phyloP scores from a whole-genome alignment of 768 basidiomycete species.

The Agaricus subrufescens region DNA sequence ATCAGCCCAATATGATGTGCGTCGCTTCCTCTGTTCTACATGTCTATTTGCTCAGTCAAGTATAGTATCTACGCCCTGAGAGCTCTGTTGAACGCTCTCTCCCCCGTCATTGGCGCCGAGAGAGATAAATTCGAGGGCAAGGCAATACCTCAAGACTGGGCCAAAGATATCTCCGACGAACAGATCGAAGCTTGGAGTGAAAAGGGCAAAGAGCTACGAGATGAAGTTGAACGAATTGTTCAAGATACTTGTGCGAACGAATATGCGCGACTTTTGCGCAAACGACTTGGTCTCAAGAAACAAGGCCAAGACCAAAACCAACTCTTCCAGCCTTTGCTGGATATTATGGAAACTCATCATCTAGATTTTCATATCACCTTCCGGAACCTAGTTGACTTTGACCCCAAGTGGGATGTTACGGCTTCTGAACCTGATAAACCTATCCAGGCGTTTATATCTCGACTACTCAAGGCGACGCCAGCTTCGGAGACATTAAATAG shows the following conservation, averaged over 20 bases:
- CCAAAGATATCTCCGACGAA: slow-evolving; percentile 43
- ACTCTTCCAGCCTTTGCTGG: slow-evolving; percentile 66
- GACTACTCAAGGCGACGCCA: slow-evolving; percentile 43
- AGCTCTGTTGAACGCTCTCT: slow-evolving; percentile 69
- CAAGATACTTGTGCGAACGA: slow-evolving; percentile 56
- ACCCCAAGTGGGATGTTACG: slow-evolving; percentile 24
- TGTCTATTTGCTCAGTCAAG: background rate
- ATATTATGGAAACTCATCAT: slow-evolving; percentile 62
- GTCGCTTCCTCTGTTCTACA: slow-evolving; percentile 15
- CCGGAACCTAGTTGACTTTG: slow-evolving; percentile 65
- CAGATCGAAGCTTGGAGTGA: slow-evolving; percentile 59
- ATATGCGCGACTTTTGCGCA: slow-evolving; percentile 68
- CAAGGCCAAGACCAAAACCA: slow-evolving; percentile 53
- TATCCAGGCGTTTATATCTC: slow-evolving; percentile 38
- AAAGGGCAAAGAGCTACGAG: slow-evolving; percentile 47
- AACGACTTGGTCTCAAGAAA: slow-evolving; percentile 75
- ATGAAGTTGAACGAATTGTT: slow-evolving; percentile 58
- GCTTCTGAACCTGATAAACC: slow-evolving; percentile 1
- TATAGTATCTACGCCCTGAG: slow-evolving; percentile 72
- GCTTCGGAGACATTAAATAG: slow-evolving; percentile 40
- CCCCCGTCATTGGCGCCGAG: slow-evolving; percentile 87
- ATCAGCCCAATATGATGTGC: slow-evolving; percentile 79
- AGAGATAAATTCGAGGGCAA: slow-evolving; percentile 40
- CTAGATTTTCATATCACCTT: slow-evolving; percentile 92
- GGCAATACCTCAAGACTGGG: slow-evolving; percentile 61